phyloP scores from a whole-genome alignment of 2,329 filamentous ascomycete genomes.

The Ophiosphaerella korrae region DNA sequence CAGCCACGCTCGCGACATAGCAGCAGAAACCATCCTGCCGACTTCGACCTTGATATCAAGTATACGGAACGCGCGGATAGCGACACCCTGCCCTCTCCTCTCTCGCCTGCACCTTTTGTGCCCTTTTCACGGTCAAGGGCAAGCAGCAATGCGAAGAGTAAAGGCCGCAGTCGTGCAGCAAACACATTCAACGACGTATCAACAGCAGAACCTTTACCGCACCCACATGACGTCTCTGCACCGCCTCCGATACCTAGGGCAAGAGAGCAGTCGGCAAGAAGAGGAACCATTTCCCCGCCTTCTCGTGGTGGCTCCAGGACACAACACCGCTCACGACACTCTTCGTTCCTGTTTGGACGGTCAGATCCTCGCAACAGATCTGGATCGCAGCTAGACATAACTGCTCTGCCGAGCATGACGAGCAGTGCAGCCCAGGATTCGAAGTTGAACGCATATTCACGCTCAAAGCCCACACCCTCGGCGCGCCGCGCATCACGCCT shows the following conservation, averaged over 20 bases:
- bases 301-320: conserved; percentile 3
- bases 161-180: conserved; percentile 2
- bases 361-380: conserved; percentile 8
- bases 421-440: conserved; percentile 1
- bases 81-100: conserved; percentile 7
- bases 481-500: conserved; percentile 29
- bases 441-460: conserved; percentile 10
- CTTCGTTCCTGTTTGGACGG: conserved; percentile 8
- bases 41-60: conserved; percentile 22
- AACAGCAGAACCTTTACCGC: conserved; percentile 10
- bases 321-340: conserved; percentile 12
- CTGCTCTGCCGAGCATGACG: conserved; percentile 33
- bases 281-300: too few species aligned
- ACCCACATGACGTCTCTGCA: conserved; percentile 11
- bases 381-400: conserved; percentile 30
- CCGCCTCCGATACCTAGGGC: conserved; percentile 6
- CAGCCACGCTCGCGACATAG: conserved; percentile 16
- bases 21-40: conserved; percentile 16
- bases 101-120: conserved; percentile 23
- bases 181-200: conserved; percentile 8
- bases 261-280: too few species aligned
- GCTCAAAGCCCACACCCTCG: conserved; percentile 14
- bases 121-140: conserved; percentile 12
- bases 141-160: conserved; percentile 3
- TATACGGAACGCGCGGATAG: conserved; percentile 16